Evolutionary conservation across 441 rosid species (phyloP), one percentile per base, ranked within the genome.

Genomic region (Eutrema salsugineum): DNA sequence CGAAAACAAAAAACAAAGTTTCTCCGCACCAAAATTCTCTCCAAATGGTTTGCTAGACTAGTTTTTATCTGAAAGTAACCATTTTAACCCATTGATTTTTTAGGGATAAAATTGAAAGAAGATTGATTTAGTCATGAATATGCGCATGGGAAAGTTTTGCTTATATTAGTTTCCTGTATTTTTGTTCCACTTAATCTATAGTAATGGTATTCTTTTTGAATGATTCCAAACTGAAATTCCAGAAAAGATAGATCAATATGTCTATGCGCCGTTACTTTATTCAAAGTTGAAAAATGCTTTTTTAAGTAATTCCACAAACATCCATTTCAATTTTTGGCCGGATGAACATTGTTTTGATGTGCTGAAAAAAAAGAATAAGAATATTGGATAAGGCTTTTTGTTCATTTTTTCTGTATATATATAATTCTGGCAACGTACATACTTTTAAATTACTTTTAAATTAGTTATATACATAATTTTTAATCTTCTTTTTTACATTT

Each of bases 331-430:
- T 6, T 55, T 44, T 54, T 75, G 70, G 65, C 57, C 33, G 51
- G 61, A 54, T 75, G 74, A 62, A 62, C 60, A 62, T 20, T 68
- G 69, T 68, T 53, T 68, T 54, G 68, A 62, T 40, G 57, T 55
- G 49, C 27, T 62, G 51, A 62, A 75, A 75, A 53, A 11, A 54
- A 61, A 54, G 60, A 62, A 68, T 75, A 60, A 36, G 65, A 68
- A 75, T 75, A 46, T 62, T 54, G 36, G 79, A 68, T 62, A 54
- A 68, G 74, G 15, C 33, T 62, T 46, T 36, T 22, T 75, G 22
- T 58, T 28, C 27, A 22, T 24, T 35, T 22, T 22, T 22, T 60
- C 39, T 27, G 5, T 56, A 55, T 33, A 72, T 27, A 17, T 64
- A 56, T 39, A 27, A 19, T 16, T 46, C 6, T 71, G 11, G 28